phyloP scores from a whole-genome alignment of 305 asterid genomes.

The Fraxinus nigra region DNA sequence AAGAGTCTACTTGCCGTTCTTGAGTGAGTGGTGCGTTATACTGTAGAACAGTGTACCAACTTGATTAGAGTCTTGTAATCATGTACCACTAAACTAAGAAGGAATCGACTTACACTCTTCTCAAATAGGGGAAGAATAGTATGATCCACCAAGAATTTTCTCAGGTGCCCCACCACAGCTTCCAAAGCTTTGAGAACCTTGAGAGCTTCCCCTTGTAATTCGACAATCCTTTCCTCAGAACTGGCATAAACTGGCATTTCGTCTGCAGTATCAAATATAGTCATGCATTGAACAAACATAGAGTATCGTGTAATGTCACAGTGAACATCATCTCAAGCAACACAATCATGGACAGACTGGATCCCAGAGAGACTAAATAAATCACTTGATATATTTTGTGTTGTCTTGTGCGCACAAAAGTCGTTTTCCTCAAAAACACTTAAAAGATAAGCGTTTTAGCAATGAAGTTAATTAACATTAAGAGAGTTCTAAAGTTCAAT shows the following conservation, averaged over 20 bases:
- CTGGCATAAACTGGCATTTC: slow-evolving; percentile 56
- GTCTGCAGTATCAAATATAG: slow-evolving; percentile 38
- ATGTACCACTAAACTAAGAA: slow-evolving; percentile 14
- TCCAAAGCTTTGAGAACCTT: slow-evolving; percentile 75
- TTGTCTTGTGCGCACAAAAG: too few relatives aligned
- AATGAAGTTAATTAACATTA: too few relatives aligned
- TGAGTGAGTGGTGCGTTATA: slow-evolving; percentile 43
- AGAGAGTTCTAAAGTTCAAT: too few relatives aligned
- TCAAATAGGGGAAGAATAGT: slow-evolving; percentile 77
- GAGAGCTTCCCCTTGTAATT: slow-evolving; percentile 74
- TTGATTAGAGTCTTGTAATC: neutral
- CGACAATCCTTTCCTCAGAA: slow-evolving; percentile 75
- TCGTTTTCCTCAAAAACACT: too few relatives aligned
- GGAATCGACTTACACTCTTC: slow-evolving; percentile 55
- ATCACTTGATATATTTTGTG: too few relatives aligned
- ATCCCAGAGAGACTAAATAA: neutral
- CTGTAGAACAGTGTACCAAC: slow-evolving; percentile 34
- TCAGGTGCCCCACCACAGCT: slow-evolving; percentile 71
- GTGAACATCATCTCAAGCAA: too few relatives aligned
- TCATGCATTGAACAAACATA: neutral
- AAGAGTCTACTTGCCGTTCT: slow-evolving; percentile 52
- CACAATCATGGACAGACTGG: too few relatives aligned
- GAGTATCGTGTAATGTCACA: neutral
- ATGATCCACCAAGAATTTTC: slow-evolving; percentile 82
- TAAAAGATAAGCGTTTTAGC: too few relatives aligned